Evolutionary conservation across 805 yeast genomes (phyloP).

Genomic region (Myxozyma vanderwaltii): DNA sequence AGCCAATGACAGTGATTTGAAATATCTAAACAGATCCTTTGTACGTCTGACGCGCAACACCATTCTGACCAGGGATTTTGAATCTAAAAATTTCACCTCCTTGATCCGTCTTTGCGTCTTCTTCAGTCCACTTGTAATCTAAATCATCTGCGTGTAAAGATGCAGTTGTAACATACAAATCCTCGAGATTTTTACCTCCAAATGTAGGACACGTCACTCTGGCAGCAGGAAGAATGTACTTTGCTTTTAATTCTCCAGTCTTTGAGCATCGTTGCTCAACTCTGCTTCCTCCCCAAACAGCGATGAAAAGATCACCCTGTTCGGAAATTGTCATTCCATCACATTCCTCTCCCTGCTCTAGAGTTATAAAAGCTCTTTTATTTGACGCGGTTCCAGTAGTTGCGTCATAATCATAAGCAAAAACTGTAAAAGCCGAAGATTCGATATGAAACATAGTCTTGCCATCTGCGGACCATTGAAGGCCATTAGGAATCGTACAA

Average conservation of each 20-base stretch:
- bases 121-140: slow-evolving; percentile 39
- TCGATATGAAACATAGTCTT: slow-evolving; percentile 57
- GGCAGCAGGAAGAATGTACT: slow-evolving; percentile 58
- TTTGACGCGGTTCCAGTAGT: slow-evolving; percentile 45
- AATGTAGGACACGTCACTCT: slow-evolving; percentile 68
- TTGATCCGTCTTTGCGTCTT: slow-evolving; percentile 33
- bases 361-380: slow-evolving; percentile 47
- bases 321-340: slow-evolving; percentile 73
- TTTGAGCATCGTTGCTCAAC: slow-evolving; percentile 55
- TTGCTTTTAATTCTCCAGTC: slow-evolving; percentile 55
- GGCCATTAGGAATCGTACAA: slow-evolving; percentile 69
- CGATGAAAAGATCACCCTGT: slow-evolving; percentile 58
- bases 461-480: slow-evolving; percentile 54
- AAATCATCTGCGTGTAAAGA: slow-evolving; percentile 52
- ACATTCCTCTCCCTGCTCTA: slow-evolving; percentile 55
- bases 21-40: background rate
- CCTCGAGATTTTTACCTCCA: slow-evolving; percentile 61
- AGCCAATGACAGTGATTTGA: too few species aligned
- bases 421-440: slow-evolving; percentile 52
- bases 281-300: slow-evolving; percentile 63
- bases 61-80: slow-evolving; percentile 34
- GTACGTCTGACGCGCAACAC: slow-evolving; percentile 19
- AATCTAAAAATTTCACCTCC: slow-evolving; percentile 39
- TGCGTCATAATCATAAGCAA: slow-evolving; percentile 51
- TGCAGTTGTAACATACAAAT: slow-evolving; percentile 70